These are phyloP conservation scores for Hyaloperonospora arabidopsidis DNA, from an alignment of 352 stramenopile species.

Conservation along the genomic window DNA sequence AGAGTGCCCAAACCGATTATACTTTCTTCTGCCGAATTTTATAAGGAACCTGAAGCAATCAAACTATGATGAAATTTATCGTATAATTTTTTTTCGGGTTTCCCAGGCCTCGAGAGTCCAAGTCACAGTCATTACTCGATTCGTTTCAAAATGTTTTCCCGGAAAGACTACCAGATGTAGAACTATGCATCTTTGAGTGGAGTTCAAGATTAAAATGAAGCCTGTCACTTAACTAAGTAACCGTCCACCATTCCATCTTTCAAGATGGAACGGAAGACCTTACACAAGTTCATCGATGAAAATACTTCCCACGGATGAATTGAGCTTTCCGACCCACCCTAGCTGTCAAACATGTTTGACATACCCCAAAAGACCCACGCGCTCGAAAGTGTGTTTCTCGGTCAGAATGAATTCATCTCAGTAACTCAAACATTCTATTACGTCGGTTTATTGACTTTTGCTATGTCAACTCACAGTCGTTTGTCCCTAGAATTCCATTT, in stretches of 20 bases:
- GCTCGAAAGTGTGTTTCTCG: neutral
- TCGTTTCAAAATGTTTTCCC: neutral
- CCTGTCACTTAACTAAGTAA: neutral
- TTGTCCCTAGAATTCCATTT: neutral
- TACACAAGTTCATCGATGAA: neutral
- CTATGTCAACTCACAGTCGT: conserved; percentile 1
- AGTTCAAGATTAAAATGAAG: no score
- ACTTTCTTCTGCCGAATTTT: neutral
- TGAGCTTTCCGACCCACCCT: neutral
- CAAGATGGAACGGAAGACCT: neutral
- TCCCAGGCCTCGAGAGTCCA: neutral
- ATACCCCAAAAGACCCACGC: neutral
- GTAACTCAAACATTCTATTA: neutral
- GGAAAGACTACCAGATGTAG: neutral
- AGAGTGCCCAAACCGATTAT: neutral
- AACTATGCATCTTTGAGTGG: neutral
- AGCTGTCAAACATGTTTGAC: neutral
- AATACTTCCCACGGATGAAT: neutral
- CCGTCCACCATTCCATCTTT: neutral
- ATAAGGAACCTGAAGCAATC: neutral
- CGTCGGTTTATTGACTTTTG: neutral
- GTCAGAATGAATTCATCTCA: neutral
- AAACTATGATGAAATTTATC: no score
- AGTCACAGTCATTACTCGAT: neutral
- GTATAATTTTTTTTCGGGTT: no score